Conservation (phyloP, 345 rosid genomes). For the Salix koriyanagi region DNA sequence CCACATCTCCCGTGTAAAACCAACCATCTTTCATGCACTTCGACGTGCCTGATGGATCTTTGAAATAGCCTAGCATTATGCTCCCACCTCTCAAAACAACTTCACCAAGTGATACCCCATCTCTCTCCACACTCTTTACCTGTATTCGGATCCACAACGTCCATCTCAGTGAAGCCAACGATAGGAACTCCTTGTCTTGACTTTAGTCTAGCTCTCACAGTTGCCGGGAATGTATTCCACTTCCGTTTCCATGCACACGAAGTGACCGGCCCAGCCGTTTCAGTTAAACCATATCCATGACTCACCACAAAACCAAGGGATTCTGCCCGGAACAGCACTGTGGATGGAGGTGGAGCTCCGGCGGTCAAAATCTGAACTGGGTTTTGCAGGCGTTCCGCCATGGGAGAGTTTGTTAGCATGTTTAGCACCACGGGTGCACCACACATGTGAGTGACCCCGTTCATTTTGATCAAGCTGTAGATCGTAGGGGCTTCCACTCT, state of each 20-base stretch:
- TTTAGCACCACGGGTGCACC: constrained; percentile 25
- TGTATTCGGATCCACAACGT: constrained; percentile 2
- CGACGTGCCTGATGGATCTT: constrained; percentile 9
- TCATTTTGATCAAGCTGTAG: constrained; percentile 14
- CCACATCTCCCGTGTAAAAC: constrained; percentile 27
- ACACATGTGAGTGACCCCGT: constrained; percentile 29
- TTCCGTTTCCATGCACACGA: constrained; percentile 21
- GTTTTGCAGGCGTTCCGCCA: neutral
- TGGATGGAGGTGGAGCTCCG: constrained; percentile 24
- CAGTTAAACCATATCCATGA: constrained; percentile 28
- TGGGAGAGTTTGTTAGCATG: constrained; percentile 19
- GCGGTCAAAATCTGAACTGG: constrained; percentile 16
- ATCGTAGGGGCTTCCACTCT: constrained; percentile 11
- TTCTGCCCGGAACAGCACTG: constrained; percentile 9
- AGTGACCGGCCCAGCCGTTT: constrained; percentile 9
- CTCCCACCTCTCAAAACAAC: constrained; percentile 19
- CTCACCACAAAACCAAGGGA: constrained; percentile 25
- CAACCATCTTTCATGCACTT: constrained; percentile 19
- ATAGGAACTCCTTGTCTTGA: constrained; percentile 23
- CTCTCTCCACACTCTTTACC: constrained; percentile 15
- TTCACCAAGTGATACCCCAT: constrained; percentile 17
- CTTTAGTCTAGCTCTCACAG: constrained; percentile 14
- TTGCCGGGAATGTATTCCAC: constrained; percentile 18
- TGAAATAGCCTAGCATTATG: constrained; percentile 19
- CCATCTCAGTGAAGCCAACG: constrained; percentile 13